These are phyloP conservation scores for Funneliformis caledonium DNA, from an alignment of 371 early-diverging fungal genomes.

Conservation along the genomic window DNA sequence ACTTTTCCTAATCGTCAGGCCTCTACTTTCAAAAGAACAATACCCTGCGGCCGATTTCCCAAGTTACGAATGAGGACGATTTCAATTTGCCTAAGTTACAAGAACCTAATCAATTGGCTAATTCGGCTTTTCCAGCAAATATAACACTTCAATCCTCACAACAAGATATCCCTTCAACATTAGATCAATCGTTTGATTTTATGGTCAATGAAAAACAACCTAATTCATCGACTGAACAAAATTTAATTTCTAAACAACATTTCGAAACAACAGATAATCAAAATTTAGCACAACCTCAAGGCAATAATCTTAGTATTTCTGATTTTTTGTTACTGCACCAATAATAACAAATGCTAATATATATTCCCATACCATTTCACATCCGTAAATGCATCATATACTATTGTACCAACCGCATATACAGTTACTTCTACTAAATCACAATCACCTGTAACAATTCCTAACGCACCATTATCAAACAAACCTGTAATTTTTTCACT, in stretches of 20 bases:
- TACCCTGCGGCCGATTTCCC: slow-evolving; percentile 9
- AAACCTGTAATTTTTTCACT: neutral
- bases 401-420: neutral
- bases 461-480: neutral
- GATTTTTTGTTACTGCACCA: neutral
- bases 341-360: neutral
- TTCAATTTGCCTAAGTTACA: neutral
- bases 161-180: neutral
- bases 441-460: neutral
- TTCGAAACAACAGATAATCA: slow-evolving; percentile 20
- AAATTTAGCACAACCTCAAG: neutral
- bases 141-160: neutral
- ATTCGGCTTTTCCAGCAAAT: neutral
- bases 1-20: slow-evolving; percentile 33
- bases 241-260: slow-evolving; percentile 6
- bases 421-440: slow-evolving; percentile 17
- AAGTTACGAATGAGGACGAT: neutral
- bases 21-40: slow-evolving; percentile 38
- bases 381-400: neutral
- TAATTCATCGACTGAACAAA: neutral
- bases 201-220: slow-evolving; percentile 7
- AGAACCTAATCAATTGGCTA: neutral
- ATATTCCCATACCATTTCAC: neutral
- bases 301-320: neutral
- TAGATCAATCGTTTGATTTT: neutral